phyloP scores from a whole-genome alignment of 495 filamentous ascomycete genomes.

The Penicillium maclennaniae region DNA sequence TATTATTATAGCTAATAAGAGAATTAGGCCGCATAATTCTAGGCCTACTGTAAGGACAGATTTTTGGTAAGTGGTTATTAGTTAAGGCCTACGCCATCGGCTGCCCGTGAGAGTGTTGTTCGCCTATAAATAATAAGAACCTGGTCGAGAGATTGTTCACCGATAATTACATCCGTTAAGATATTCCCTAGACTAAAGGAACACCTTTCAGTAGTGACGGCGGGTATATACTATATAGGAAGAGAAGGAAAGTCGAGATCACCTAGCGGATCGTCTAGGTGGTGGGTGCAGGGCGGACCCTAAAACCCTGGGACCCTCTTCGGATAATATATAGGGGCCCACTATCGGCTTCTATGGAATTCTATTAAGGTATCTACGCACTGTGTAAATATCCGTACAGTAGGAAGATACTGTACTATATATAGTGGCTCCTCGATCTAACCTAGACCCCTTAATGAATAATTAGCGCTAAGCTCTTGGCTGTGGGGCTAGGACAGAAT shows the following conservation, averaged over 20 bases:
- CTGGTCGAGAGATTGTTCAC: conserved; percentile 8
- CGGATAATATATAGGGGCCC: no score
- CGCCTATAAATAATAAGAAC: conserved; percentile 8
- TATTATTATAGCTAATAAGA: conserved; percentile 17
- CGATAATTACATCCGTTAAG: conserved; percentile 8
- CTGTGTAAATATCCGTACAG: no score
- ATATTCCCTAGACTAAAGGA: conserved; percentile 12
- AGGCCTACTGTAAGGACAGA: conserved; percentile 8
- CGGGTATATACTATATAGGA: no score
- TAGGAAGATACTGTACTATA: no score
- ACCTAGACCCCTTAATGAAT: not conserved
- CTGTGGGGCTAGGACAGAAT: not conserved
- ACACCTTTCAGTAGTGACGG: no score
- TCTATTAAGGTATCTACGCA: no score
- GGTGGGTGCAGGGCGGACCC: no score
- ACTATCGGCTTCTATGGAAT: no score
- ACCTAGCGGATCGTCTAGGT: no score
- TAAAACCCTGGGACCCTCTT: no score
- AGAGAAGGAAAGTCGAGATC: no score
- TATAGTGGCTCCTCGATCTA: conserved; percentile 10
- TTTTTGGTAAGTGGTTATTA: conserved; percentile 10
- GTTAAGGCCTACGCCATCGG: conserved; percentile 14
- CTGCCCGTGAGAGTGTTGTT: conserved; percentile 7
- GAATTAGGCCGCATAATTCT: conserved; percentile 6
- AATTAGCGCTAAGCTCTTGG: not conserved